Percentiles rank a stretch among this genome's conserved stretches.
These are phyloP conservation scores for Chlorella sp. DNA, from an alignment of 139 green algal species.

Conservation along the genomic window DNA sequence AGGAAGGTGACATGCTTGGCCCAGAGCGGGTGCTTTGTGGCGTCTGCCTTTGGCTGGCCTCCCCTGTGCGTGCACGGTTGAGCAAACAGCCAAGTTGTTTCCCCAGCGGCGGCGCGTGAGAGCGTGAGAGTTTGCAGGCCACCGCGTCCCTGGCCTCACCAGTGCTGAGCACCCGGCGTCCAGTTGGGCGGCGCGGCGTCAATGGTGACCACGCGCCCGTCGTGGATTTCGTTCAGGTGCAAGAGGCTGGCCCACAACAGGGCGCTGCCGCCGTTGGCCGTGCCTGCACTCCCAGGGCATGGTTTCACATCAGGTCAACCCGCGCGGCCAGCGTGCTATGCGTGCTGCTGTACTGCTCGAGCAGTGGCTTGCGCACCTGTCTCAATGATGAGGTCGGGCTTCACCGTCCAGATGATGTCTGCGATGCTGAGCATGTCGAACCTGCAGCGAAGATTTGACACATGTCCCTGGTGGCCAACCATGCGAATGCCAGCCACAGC, in stretches of 20 bases:
- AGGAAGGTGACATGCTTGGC: slow-evolving; percentile 35
- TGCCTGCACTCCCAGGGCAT: slow-evolving; percentile 13
- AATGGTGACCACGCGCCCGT: slow-evolving; percentile 18
- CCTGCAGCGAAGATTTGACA: slow-evolving; percentile 7
- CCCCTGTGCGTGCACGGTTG: slow-evolving; percentile 15
- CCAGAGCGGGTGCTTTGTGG: slow-evolving; percentile 32
- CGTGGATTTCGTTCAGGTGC: slow-evolving; percentile 14
- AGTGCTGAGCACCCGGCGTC: not conserved
- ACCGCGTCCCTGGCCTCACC: too few species aligned
- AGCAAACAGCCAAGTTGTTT: not conserved
- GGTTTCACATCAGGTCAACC: not conserved
- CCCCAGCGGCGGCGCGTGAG: too few species aligned
- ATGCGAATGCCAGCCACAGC: too few species aligned
- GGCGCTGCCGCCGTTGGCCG: slow-evolving; percentile 40
- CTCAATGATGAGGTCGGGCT: slow-evolving; percentile 35
- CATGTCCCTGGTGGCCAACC: not conserved
- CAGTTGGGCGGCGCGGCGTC: slow-evolving; percentile 7
- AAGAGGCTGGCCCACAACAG: slow-evolving; percentile 38
- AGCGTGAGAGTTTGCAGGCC: too few species aligned
- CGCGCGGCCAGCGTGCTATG: not conserved
- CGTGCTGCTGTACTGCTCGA: too few species aligned
- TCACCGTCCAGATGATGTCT: slow-evolving; percentile 26
- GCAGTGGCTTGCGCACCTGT: too few species aligned
- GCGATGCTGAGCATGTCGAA: slow-evolving; percentile 28
- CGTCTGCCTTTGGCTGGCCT: slow-evolving; percentile 5